Base-by-base conservation (phyloP, 202 grass and related monocot species). In the Zizania palustris region DNA sequence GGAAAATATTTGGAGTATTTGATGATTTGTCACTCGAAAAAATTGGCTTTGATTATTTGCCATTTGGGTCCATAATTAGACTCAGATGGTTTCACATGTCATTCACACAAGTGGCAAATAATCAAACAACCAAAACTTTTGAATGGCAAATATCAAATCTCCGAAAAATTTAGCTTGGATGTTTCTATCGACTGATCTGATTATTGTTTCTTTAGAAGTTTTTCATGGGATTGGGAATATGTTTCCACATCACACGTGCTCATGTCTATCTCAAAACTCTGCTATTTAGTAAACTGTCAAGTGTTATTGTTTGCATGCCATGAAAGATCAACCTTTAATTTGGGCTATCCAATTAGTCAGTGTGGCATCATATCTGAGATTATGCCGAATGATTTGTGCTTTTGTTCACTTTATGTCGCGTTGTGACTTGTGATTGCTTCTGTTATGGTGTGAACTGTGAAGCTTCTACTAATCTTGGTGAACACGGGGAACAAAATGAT, bases 371-470 rank as follows among this genome's bases (percentile, higher is more conserved):
- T 73, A 33, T 77, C 19, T 76, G 61, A 49, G 8, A 69, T 57
- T 64, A 16, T 39, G 34, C 33, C 63, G 15, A 76, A 15, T 11
- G 57, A 60, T 7, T 18, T 70, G 45, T 65, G 51, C 45, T 85
- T 77, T 49, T 72, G 18, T 76, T 71, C 38, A 60, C 60, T 13
- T 13, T 51, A 13, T 77, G 6, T 21, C 35, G 28, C 21, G 22
- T 76, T 72, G 38, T 72, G 9, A 16, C 54, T 76, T 72, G 38
- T 72, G 9, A 16, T 60, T 84, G 20, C 37, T 89, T 38, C 15
- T 71, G 49, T 70, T 51, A 22, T 69, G 45, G 54, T 67, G 37
- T 59, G 59, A 59, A 75, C 45, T 67, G 37, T 59, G 59, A 59
- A 75, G 21, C 10, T 72, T 67, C 41, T 60, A 71, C 16, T 71